Evolutionary conservation across 306 rosid genomes (phyloP).

Genomic region (Vachellia pachyceras): DNA sequence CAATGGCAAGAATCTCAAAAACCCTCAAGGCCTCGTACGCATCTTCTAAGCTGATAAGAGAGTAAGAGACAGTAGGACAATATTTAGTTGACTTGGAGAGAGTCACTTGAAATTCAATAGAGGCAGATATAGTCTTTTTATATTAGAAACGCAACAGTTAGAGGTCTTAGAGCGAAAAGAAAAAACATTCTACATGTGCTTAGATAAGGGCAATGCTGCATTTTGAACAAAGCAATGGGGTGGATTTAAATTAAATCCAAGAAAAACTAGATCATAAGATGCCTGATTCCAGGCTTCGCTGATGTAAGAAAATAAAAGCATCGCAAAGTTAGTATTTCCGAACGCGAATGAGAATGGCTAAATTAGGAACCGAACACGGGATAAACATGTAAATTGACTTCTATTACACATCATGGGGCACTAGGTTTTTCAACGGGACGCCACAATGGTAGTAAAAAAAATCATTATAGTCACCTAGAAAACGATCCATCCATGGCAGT

Average conservation of each 20-base stretch:
- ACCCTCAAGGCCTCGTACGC: conserved; percentile 78
- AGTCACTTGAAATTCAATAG: conserved; percentile 9
- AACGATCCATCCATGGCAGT: conserved; percentile 52
- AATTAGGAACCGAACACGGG: not conserved
- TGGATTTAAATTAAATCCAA: not conserved
- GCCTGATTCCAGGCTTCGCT: not conserved
- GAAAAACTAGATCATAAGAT: not conserved
- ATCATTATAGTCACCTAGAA: conserved; percentile 56
- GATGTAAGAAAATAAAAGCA: too few relatives aligned
- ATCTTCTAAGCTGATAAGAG: conserved; percentile 65
- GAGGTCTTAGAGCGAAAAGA: not conserved
- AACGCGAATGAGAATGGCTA: not conserved
- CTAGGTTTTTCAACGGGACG: not conserved
- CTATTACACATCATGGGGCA: not conserved
- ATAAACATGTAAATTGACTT: conserved; percentile 17
- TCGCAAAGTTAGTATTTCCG: not conserved
- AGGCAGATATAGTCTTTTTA: not conserved
- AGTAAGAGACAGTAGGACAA: conserved; percentile 13
- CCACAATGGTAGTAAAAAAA: not conserved
- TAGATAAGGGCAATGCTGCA: conserved; percentile 28
- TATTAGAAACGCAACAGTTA: not conserved
- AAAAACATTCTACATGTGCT: not conserved
- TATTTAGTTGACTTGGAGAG: conserved; percentile 15
- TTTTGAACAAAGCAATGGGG: not conserved
- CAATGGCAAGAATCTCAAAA: conserved; percentile 72